A percentile compares a stretch with the other conserved stretches of the same genome.
phyloP scores from a whole-genome alignment of 768 basidiomycete genomes.

The Clathrus columnatus region DNA sequence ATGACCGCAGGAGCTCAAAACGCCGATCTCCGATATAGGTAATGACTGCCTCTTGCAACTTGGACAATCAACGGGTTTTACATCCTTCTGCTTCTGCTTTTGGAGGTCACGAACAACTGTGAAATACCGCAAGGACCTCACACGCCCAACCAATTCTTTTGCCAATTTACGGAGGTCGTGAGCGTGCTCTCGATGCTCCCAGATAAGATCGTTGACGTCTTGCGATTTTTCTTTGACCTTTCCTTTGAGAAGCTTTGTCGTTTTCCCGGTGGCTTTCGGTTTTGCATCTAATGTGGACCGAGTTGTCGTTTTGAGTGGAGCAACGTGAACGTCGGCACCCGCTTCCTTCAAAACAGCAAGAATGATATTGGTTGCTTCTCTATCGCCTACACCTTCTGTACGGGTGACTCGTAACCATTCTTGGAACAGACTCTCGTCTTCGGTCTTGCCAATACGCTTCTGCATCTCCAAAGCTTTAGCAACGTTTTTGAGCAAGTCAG shows the following conservation, averaged over 20 bases:
- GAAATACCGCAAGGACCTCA: slow-evolving; percentile 88
- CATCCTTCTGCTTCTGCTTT: slow-evolving; percentile 45
- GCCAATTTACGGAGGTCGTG: slow-evolving; percentile 76
- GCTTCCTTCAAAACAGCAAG: slow-evolving; percentile 53
- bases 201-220: slow-evolving; percentile 37
- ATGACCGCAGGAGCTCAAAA: slow-evolving; percentile 90
- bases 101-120: slow-evolving; percentile 85
- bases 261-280: slow-evolving; percentile 11
- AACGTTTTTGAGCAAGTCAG: slow-evolving; percentile 60
- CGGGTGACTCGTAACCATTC: slow-evolving; percentile 66
- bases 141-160: slow-evolving; percentile 84
- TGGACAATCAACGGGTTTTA: slow-evolving; percentile 55
- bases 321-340: slow-evolving; percentile 30
- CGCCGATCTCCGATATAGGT: slow-evolving; percentile 61
- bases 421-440: slow-evolving; percentile 57
- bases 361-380: slow-evolving; percentile 61
- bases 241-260: slow-evolving; percentile 9
- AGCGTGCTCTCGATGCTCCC: slow-evolving; percentile 81
- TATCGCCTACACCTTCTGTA: slow-evolving; percentile 67
- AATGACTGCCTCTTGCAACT: slow-evolving; percentile 47
- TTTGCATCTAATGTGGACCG: slow-evolving; percentile 11
- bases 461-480: slow-evolving; percentile 60
- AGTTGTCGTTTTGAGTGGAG: slow-evolving; percentile 25
- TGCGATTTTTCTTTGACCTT: slow-evolving; percentile 42
- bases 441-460: slow-evolving; percentile 51